Conservation (phyloP, 2,329 filamentous ascomycete species). For the Alternaria arborescens region DNA sequence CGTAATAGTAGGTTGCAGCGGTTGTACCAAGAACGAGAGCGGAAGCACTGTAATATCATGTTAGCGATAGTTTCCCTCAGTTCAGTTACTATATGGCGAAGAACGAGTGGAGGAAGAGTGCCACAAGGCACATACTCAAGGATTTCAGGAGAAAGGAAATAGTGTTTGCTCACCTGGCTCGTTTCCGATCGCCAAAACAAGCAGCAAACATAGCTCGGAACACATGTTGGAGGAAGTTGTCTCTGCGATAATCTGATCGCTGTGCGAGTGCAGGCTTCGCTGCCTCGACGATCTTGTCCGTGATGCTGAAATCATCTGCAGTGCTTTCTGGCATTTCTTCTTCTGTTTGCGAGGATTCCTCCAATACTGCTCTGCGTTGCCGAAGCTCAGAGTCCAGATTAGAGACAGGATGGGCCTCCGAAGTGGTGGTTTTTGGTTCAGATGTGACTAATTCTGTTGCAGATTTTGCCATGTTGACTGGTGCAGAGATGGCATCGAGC, state of each 20-base stretch:
- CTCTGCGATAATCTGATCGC: conserved; percentile 8
- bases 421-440: conserved; percentile 9
- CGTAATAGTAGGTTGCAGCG: conserved; percentile 21
- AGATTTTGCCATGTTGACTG: conserved; percentile 18
- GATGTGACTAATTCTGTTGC: conserved; percentile 25
- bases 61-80: conserved; percentile 5
- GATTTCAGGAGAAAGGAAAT: neutral
- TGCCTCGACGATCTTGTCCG: conserved; percentile 5
- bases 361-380: conserved; percentile 19
- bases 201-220: conserved; percentile 21
- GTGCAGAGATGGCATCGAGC: conserved; percentile 21
- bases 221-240: conserved; percentile 20
- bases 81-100: neutral
- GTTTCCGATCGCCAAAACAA: conserved; percentile 30
- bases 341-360: conserved; percentile 8
- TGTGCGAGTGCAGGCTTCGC: conserved; percentile 5
- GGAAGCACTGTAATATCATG: conserved; percentile 9
- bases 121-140: conserved; percentile 7
- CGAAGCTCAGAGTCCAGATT: conserved; percentile 21
- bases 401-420: conserved; percentile 6
- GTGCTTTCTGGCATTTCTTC: neutral
- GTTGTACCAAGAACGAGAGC: conserved; percentile 18
- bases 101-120: neutral
- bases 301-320: neutral
- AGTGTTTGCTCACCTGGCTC: conserved; percentile 33